A percentile compares a stretch with the other conserved stretches of the same genome.
Evolutionary conservation across 2,329 filamentous ascomycete genomes (phyloP).

Genomic region (Neoscytalidium dimidiatum): DNA sequence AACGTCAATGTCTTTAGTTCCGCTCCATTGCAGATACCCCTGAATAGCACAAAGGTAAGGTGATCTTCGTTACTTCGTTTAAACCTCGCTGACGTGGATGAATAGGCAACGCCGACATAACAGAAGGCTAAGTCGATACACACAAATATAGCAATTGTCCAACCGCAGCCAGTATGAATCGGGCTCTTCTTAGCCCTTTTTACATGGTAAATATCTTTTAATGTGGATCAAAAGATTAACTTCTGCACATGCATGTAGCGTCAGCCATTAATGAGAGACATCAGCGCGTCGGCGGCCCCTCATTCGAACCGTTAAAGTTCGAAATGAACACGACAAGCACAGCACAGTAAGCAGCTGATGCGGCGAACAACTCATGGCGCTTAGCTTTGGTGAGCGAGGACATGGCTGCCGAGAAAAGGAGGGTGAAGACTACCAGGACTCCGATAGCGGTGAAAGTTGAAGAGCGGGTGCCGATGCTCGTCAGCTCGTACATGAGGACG

Average conservation of each 20-base stretch:
- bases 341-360: conserved; percentile 41
- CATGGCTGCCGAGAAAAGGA: conserved; percentile 36
- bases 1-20: neutral
- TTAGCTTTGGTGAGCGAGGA: conserved; percentile 37
- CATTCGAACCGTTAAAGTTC: conserved; percentile 29
- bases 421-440: conserved; percentile 45
- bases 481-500: conserved; percentile 42
- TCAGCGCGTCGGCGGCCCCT: neutral
- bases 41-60: neutral
- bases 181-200: too few species aligned
- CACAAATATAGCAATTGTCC: neutral
- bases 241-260: too few species aligned
- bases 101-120: neutral
- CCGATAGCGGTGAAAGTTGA: conserved; percentile 44
- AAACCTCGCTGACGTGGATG: neutral
- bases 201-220: too few species aligned
- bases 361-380: conserved; percentile 41
- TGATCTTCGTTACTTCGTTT: neutral
- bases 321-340: conserved; percentile 44
- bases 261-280: neutral
- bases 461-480: conserved; percentile 28
- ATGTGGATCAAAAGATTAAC: neutral
- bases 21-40: neutral
- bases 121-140: neutral
- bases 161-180: too few species aligned